Evolutionary conservation across 257 asterid species (phyloP).

Genomic region (Jasminum sambac): DNA sequence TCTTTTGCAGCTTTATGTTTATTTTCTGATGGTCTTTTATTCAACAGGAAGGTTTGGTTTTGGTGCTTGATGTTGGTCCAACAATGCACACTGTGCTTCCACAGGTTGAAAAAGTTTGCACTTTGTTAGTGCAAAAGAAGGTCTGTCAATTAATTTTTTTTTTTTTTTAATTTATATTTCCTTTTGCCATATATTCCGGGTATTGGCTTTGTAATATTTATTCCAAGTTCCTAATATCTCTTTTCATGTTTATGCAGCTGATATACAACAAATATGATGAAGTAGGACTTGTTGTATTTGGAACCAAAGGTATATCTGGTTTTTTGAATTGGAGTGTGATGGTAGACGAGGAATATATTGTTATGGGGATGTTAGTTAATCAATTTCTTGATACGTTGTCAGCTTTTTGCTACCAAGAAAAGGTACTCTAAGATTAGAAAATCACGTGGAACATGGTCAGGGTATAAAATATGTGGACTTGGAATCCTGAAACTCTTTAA

Average conservation of each 20-base stretch:
- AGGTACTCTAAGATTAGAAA: neutral
- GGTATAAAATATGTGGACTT: neutral
- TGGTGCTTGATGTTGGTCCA: constrained; percentile 93
- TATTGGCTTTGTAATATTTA: constrained; percentile 1
- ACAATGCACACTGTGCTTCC: constrained; percentile 80
- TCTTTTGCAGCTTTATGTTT: neutral
- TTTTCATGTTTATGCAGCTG: constrained; percentile 51
- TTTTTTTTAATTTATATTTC: too few species aligned
- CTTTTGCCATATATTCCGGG: neutral
- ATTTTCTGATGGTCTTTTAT: neutral
- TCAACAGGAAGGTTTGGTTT: constrained; percentile 70
- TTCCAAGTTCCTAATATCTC: neutral
- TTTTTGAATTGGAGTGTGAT: constrained; percentile 8
- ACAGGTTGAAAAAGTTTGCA: constrained; percentile 77
- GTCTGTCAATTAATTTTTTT: constrained; percentile 30
- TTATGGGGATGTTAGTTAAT: neutral
- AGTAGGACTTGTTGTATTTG: constrained; percentile 79
- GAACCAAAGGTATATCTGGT: constrained; percentile 65
- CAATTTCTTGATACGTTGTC: neutral
- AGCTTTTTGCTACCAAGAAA: neutral
- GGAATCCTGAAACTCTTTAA: neutral
- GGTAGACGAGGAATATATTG: neutral
- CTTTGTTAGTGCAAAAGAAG: constrained; percentile 84
- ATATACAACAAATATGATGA: constrained; percentile 70
- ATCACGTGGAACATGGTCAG: neutral